Conservation (phyloP, 2,329 filamentous ascomycete genomes). For the Aspergillus quadricinctus region DNA sequence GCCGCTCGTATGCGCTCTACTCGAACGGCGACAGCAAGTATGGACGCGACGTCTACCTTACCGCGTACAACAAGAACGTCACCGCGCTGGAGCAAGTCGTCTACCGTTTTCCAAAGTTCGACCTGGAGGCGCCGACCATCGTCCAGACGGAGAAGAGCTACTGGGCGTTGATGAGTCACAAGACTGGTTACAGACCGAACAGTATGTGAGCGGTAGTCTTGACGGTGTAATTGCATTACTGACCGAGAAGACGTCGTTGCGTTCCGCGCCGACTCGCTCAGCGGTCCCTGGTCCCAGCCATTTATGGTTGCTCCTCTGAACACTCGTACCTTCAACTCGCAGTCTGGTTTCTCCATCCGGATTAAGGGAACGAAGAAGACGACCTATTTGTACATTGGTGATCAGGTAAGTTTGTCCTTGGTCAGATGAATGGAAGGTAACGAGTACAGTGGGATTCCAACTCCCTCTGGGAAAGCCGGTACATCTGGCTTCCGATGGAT, state of each 20-base stretch:
- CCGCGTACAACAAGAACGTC: slow-evolving; percentile 50
- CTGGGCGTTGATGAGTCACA: slow-evolving; percentile 59
- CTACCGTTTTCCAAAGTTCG: slow-evolving; percentile 56
- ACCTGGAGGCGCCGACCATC: slow-evolving; percentile 58
- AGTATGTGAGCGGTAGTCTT: slow-evolving; percentile 25
- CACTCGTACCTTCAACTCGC: slow-evolving; percentile 51
- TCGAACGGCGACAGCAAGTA: slow-evolving; percentile 55
- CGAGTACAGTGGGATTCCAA: slow-evolving; percentile 49
- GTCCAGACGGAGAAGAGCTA: slow-evolving; percentile 58
- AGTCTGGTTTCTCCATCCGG: slow-evolving; percentile 48
- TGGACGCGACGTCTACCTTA: slow-evolving; percentile 56
- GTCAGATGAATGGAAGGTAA: neutral
- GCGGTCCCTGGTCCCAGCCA: slow-evolving; percentile 53
- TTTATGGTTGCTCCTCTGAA: slow-evolving; percentile 50
- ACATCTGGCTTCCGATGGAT: slow-evolving; percentile 54
- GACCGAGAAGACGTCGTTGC: slow-evolving; percentile 47
- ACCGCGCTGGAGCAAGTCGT: slow-evolving; percentile 50
- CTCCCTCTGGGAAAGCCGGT: slow-evolving; percentile 54
- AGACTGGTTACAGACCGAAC: slow-evolving; percentile 60
- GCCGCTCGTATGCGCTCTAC: slow-evolving; percentile 54
- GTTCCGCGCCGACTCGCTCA: slow-evolving; percentile 49
- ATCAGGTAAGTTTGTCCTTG: slow-evolving; percentile 18
- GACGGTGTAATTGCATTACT: neutral
- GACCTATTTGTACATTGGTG: slow-evolving; percentile 50
- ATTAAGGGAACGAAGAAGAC: slow-evolving; percentile 49